phyloP scores from a whole-genome alignment of 2,329 filamentous ascomycete genomes.

The Talaromyces funiculosus region DNA sequence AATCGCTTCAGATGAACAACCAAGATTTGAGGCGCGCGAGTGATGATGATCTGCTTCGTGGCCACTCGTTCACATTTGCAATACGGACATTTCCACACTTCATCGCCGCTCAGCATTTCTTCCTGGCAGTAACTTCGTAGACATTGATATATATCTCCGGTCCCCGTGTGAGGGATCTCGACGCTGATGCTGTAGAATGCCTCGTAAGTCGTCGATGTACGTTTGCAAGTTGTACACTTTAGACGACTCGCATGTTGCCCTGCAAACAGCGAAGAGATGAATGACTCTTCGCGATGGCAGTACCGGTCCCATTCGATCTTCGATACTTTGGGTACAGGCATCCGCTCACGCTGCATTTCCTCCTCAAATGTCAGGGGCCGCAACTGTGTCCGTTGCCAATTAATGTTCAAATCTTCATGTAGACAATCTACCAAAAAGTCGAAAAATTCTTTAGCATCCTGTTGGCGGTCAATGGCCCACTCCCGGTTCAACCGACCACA shows the following conservation, averaged over 20 bases:
- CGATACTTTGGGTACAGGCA: constrained; percentile 60
- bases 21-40: constrained; percentile 71
- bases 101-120: constrained; percentile 62
- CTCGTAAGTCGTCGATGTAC: constrained; percentile 62
- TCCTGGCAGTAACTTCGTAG: constrained; percentile 64
- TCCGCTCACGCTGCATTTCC: constrained; percentile 55
- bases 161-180: constrained; percentile 59
- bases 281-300: constrained; percentile 63
- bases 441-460: constrained; percentile 88
- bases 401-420: constrained; percentile 76
- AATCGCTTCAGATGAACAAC: constrained; percentile 73
- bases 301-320: constrained; percentile 70
- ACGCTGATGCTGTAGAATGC: constrained; percentile 67
- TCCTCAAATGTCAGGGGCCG: constrained; percentile 54
- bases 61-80: constrained; percentile 65
- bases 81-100: constrained; percentile 66
- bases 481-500: constrained; percentile 58
- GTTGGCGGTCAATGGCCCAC: constrained; percentile 71
- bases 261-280: constrained; percentile 73
- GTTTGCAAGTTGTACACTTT: constrained; percentile 55
- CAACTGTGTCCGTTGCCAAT: constrained; percentile 55
- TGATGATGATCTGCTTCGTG: constrained; percentile 66
- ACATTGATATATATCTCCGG: constrained; percentile 60
- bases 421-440: constrained; percentile 75
- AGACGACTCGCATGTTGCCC: constrained; percentile 61